A percentile compares a stretch with the other conserved stretches of the same genome.
Conservation (phyloP, 1,284 basidiomycete genomes). For the Xanthoconium separans region DNA sequence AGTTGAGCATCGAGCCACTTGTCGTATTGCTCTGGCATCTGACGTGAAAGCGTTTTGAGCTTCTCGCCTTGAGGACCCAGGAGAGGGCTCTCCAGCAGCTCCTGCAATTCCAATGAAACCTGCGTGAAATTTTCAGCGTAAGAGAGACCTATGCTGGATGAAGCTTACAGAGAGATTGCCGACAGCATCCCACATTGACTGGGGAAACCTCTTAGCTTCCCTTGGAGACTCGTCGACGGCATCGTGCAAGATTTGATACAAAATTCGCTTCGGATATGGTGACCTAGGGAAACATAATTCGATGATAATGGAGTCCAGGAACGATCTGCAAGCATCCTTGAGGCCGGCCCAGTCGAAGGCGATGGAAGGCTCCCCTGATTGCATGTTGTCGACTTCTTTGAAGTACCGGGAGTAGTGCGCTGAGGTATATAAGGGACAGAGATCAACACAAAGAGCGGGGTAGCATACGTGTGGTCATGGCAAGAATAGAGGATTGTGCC, state of each 20-base stretch:
- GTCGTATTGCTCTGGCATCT: slow-evolving; percentile 58
- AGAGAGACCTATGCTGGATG: slow-evolving; percentile 38
- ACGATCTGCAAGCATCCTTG: slow-evolving; percentile 64
- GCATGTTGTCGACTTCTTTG: slow-evolving; percentile 42
- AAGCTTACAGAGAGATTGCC: slow-evolving; percentile 72
- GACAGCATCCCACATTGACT: slow-evolving; percentile 72
- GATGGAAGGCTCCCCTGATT: slow-evolving; percentile 43
- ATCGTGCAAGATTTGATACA: slow-evolving; percentile 65
- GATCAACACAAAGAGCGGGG: slow-evolving; percentile 2
- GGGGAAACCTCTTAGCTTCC: slow-evolving; percentile 71
- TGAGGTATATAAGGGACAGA: slow-evolving; percentile 30
- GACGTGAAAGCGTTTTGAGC: slow-evolving; percentile 47
- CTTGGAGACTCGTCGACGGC: slow-evolving; percentile 66
- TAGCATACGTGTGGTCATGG: slow-evolving; percentile 61
- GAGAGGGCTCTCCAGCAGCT: slow-evolving; percentile 58
- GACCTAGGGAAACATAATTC: slow-evolving; percentile 72
- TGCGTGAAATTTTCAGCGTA: slow-evolving; percentile 26
- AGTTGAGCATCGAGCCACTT: slow-evolving; percentile 66
- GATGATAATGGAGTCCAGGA: slow-evolving; percentile 76
- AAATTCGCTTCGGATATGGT: slow-evolving; percentile 57
- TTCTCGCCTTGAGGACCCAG: slow-evolving; percentile 48
- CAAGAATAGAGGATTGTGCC: slow-evolving; percentile 59
- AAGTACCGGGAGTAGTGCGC: slow-evolving; percentile 71
- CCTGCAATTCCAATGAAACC: slow-evolving; percentile 62
- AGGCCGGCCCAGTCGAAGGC: slow-evolving; percentile 63